These are phyloP conservation scores for Westerdykella aurantiaca DNA, from an alignment of 2,329 filamentous ascomycete species.

Conservation along the genomic window DNA sequence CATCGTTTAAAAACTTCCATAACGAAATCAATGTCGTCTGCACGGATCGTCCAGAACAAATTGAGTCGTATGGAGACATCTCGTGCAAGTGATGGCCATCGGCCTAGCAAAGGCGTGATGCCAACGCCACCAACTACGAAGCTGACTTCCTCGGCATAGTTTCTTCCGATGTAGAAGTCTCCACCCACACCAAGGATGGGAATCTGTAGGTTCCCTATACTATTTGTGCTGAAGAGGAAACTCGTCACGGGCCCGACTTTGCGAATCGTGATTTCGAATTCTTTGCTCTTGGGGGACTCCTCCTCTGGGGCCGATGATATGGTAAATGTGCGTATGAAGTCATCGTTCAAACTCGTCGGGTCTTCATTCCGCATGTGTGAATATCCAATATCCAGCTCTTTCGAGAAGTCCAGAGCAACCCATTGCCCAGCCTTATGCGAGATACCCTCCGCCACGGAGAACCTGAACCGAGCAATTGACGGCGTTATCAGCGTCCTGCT, in stretches of 20 bases:
- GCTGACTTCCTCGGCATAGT: constrained; percentile 15
- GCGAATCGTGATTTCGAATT: constrained; percentile 68
- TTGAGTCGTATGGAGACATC: constrained; percentile 35
- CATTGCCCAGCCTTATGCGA: constrained; percentile 68
- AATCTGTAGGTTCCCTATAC: constrained; percentile 53
- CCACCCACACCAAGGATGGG: constrained; percentile 71
- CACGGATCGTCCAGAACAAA: constrained; percentile 63
- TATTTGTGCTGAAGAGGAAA: constrained; percentile 56
- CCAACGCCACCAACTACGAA: constrained; percentile 78
- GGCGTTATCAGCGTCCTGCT: constrained; percentile 58
- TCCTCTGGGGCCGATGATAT: constrained; percentile 55
- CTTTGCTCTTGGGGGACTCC: constrained; percentile 21
- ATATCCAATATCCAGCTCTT: constrained; percentile 67
- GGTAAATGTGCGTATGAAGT: constrained; percentile 78
- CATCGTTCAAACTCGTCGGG: constrained; percentile 74
- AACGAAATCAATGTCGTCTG: constrained; percentile 58
- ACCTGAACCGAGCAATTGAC: constrained; percentile 60
- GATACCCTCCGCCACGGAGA: constrained; percentile 41
- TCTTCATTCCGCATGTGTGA: constrained; percentile 80
- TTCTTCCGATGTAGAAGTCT: constrained; percentile 44
- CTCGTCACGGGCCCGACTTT: constrained; percentile 64
- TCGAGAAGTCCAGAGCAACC: constrained; percentile 65
- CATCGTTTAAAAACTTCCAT: constrained; percentile 52
- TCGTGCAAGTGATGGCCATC: constrained; percentile 46
- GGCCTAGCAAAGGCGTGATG: constrained; percentile 73